Evolutionary conservation across 495 filamentous ascomycete species (phyloP), one percentile per base, ranked within the genome.

Genomic region (Platismatia glauca): DNA sequence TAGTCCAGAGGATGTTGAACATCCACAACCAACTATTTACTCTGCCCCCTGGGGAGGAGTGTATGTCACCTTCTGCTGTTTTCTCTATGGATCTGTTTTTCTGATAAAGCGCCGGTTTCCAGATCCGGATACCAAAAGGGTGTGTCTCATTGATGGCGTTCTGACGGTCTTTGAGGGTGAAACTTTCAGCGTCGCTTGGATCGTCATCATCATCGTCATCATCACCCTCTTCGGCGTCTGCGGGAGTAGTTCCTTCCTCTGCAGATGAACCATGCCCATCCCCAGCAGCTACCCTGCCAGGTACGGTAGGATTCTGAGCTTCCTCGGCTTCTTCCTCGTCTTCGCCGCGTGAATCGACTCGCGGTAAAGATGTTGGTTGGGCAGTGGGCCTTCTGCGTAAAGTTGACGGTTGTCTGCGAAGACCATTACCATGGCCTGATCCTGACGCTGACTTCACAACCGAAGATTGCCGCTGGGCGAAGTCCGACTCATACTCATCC

Each of bases 81-180:
- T 94, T 93, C 68, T 97, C 90, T 20, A 99, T 94, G 11, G 95
- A 97, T 62, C 94, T 85, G 67, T 86, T 86, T 72, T 99, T 99
- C 78, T 97, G 97, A 81, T 99, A 99, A 44, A 99, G 71, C 0
- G 94, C 94, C 24, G 94, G 94, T 73, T 99, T 99, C 94, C 94
- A 99, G 38, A 99, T 88, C 64, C 94, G 87, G 70, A 99, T 97
- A 73, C 94, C 94, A 67, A 99, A 99, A 0, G 94, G 94, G 78
- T 99, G 94, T 0, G 94, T 99, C 73, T 96, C 87, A 75, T 99
- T 99, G 75, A 99, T 99, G 57, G 94, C 94, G 73, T 96, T 87
- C 75, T 99, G 94, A 43, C 93, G 86, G 71, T 97, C 94, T 76
- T 95, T 95, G 48, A 85, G 72, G 4, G 82, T 85, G 67, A 85